A percentile compares a stretch with the other conserved stretches of the same genome.
phyloP scores from a whole-genome alignment of 2,329 filamentous ascomycete genomes.

The Diplodia corticola region DNA sequence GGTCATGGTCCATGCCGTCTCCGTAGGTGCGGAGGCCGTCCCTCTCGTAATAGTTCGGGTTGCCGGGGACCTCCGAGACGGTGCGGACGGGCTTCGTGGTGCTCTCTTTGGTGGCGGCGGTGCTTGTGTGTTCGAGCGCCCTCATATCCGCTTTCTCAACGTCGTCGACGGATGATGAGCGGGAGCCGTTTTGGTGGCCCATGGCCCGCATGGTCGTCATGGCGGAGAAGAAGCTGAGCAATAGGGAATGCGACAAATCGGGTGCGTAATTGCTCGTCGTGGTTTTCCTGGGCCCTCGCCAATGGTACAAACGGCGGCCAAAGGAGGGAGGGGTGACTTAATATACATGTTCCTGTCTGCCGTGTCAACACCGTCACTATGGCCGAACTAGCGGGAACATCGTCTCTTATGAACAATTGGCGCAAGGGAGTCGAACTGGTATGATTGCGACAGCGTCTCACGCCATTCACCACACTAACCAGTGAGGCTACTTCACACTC shows the following conservation, averaged over 20 bases:
- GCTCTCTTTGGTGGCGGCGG: background rate
- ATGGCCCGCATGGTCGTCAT: slow-evolving; percentile 8
- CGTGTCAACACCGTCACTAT: background rate
- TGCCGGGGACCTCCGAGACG: slow-evolving; percentile 35
- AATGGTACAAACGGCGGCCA: background rate
- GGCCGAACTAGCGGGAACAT: background rate
- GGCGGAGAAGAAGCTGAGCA: background rate
- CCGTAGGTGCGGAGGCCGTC: slow-evolving; percentile 47
- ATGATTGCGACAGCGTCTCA: background rate
- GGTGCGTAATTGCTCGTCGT: background rate
- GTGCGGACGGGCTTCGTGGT: slow-evolving; percentile 35
- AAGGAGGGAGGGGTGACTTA: background rate
- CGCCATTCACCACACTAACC: background rate
- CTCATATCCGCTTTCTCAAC: slow-evolving; percentile 10
- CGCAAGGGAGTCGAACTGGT: background rate
- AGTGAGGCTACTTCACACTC: background rate
- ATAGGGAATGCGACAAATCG: background rate
- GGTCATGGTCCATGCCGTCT: slow-evolving; percentile 51
- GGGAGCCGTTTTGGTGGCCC: background rate
- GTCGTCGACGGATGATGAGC: slow-evolving; percentile 9
- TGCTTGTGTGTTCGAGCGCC: background rate
- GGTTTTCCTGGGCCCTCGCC: background rate
- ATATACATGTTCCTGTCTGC: background rate
- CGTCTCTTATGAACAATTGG: background rate
- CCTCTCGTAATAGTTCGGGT: slow-evolving; percentile 49